Evolutionary conservation across 2,329 filamentous ascomycete species (phyloP), one percentile per base, ranked within the genome.

Genomic region (Cadophora sp.): DNA sequence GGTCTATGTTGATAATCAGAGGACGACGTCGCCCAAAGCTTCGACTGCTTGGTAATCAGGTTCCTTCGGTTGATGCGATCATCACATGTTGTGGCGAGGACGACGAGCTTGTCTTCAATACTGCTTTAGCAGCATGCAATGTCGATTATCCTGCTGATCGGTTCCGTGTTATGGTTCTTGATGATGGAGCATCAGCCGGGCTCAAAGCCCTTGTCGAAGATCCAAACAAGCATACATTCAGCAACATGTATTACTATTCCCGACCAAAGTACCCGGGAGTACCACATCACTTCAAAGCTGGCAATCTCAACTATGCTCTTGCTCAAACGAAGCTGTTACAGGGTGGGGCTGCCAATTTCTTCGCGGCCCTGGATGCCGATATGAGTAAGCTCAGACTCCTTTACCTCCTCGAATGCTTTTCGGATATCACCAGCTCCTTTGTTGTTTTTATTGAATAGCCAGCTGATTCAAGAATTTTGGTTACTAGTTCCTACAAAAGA

Each of bases 361-460:
- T 90, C 75, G 87, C 87, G 19, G 85, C 86, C 50, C 79, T 91
- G 48, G 89, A 91, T 75, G 88, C 87, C 22, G 89, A 91, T 75
- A 91, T 91, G 88, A 90, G 46, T 37, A 37, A 37, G 34, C 14
- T 37, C 7, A 37, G 14, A 4, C 34, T 9, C 31, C 7, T 4
- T 37, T 9, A 37, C 34, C 9, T 37, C 34, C 34, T 12, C 14
- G 8, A 9, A 9, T 9, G 14, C 14, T 12, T 2, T 1, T 37
- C 34, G 34, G 31, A 37, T 37, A 37, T 12, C 14, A 37, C 3
- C 3, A 37, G 9, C 34, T 12, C 7, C 7, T 37, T 8, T 11
- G 7, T 4, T 37, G 8, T 37, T 12, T 9, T 12, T 12, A 37
- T 9, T n/a, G 7, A 37, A 8, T 11, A 4, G 7, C 7, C 34